Evolutionary conservation across 371 early-diverging fungal genomes (phyloP).

Genomic region (Basidiobolus heterosporus): DNA sequence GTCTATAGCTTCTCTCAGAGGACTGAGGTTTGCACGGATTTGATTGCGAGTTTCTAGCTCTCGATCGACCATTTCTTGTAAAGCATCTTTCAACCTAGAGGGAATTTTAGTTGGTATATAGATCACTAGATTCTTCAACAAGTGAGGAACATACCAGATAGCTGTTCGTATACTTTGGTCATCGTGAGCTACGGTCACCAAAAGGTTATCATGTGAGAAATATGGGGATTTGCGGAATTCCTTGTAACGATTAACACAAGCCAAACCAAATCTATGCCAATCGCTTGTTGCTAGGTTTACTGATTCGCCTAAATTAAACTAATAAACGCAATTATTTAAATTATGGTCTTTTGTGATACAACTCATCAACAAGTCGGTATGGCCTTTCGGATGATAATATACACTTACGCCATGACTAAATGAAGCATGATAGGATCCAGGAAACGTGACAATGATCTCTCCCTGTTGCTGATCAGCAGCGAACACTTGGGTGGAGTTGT

Average conservation of each 20-base stretch:
- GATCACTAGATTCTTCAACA: background rate
- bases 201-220: slow-evolving; percentile 83
- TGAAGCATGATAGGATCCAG: slow-evolving; percentile 85
- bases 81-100: background rate
- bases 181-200: slow-evolving; percentile 15
- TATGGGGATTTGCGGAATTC: slow-evolving; percentile 64
- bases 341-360: too few species aligned
- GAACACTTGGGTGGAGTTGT: slow-evolving; percentile 53
- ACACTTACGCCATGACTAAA: slow-evolving; percentile 81
- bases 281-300: slow-evolving; percentile 88
- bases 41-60: background rate
- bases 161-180: background rate
- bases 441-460: slow-evolving; percentile 88
- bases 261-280: slow-evolving; percentile 74
- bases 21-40: background rate
- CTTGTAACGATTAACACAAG: slow-evolving; percentile 65
- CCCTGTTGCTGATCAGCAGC: slow-evolving; percentile 79
- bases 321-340: background rate
- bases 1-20: background rate
- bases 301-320: slow-evolving; percentile 84
- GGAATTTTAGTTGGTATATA: background rate
- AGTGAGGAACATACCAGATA: background rate
- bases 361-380: too few species aligned
- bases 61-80: background rate
- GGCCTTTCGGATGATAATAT: background rate